phyloP scores from a whole-genome alignment of 202 grass and related monocot genomes.

The Schoenoplectus triqueter region DNA sequence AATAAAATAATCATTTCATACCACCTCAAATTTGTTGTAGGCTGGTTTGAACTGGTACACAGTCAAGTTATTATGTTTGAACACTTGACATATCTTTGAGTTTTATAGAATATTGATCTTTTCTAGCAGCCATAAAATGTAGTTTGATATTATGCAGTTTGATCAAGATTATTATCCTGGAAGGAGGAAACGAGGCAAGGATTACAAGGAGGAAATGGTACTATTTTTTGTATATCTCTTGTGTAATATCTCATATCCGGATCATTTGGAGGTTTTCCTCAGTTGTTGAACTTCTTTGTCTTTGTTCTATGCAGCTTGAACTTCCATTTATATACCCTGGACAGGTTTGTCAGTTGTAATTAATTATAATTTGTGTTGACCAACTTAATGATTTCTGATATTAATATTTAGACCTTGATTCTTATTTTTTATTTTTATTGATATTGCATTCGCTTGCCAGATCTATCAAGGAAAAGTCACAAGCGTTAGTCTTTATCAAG shows the following conservation, averaged over 20 bases:
- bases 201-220: constrained; percentile 98
- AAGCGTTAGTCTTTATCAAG: constrained; percentile 77
- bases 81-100: not conserved
- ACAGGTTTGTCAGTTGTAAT: constrained; percentile 61
- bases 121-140: not conserved
- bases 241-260: not conserved
- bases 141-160: constrained; percentile 56
- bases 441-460: constrained; percentile 50
- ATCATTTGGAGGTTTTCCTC: constrained; percentile 5
- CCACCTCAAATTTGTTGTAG: not conserved
- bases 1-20: not conserved
- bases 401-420: constrained; percentile 20
- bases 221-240: constrained; percentile 34
- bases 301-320: constrained; percentile 76
- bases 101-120: not conserved
- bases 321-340: constrained; percentile 99
- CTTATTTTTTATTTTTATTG: not conserved
- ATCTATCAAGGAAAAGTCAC: constrained; percentile 84
- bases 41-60: not conserved
- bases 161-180: constrained; percentile 99
- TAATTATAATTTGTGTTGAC: constrained; percentile 32
- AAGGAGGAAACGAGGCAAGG: constrained; percentile 90
- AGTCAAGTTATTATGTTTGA: not conserved
- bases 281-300: constrained; percentile 41
- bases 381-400: constrained; percentile 26